Evolutionary conservation across 352 stramenopile genomes (phyloP), one percentile per base, ranked within the genome.

Genomic region (Albugo candida): DNA sequence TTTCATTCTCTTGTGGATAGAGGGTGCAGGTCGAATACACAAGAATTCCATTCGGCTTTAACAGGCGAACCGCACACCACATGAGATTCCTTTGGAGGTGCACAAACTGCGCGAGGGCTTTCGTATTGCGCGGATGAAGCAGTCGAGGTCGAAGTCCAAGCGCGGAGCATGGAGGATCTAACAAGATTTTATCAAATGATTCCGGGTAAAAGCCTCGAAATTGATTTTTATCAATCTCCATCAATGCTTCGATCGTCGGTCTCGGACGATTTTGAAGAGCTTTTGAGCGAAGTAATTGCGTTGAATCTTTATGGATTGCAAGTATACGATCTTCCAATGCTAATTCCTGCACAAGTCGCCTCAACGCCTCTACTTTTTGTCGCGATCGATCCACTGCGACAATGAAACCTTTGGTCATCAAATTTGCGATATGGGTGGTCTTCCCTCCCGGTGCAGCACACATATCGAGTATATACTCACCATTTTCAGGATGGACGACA

Each of bases 21-120:
- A 96, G 92, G 0, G 89, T 97, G 49, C 92, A 97, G 13, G 92
- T 97, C 24, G 78, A 95, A 59, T 97, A 97, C 31, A 95, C 88
- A 47, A 97, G 74, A 31, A 64, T 83, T 2, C 89, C 92, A 35
- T 86, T 85, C 38, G 64, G 61, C 53, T 96, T 95, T 6, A 97
- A 67, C 48, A 97, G 45, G 36, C 70, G 73, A 1, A 92, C 63
- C 1, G 89, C 89, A 11, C 84, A 78, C 59, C 74, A 81, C 16
- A 93, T 51, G 41, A 94, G 88, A 45, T 91, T 88, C 53, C 79
- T 68, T 58, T 94, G 82, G 68, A 88, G 88, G 47, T 68, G 89
- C 20, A 63, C 61, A 54, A 84, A 89, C 52, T 84, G 68, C 1
- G 71, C 66, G 13, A 94, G 52, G 20, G 86, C 78, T 17, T 71